Percentiles rank a stretch among this genome's conserved stretches.
Evolutionary conservation across 305 asterid genomes (phyloP).

Genomic region (Caryopteris hybrid): DNA sequence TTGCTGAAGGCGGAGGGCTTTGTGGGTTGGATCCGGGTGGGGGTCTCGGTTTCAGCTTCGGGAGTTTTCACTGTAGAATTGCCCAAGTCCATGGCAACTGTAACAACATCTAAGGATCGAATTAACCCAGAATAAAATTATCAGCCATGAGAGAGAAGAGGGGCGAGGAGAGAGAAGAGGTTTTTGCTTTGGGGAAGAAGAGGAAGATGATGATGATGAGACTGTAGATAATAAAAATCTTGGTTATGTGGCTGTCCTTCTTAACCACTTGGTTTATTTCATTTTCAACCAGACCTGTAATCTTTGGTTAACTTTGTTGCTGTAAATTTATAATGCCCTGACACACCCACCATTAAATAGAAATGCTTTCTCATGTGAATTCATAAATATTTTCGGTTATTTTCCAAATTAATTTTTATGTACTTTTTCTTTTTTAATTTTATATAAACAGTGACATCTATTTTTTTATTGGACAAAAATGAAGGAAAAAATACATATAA

Average conservation of each 20-base stretch:
- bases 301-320: constrained; percentile 20
- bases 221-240: constrained; percentile 62
- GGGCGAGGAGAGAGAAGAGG: background rate
- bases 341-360: background rate
- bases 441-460: background rate
- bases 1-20: constrained; percentile 50
- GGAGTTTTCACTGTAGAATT: constrained; percentile 51
- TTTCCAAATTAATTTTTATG: too few relatives aligned
- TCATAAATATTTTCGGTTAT: constrained; percentile 15
- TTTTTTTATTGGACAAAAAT: too few relatives aligned
- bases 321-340: constrained; percentile 3
- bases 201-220: constrained; percentile 30
- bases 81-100: constrained; percentile 50
- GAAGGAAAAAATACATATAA: too few relatives aligned
- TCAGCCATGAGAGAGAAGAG: background rate
- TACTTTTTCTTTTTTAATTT: background rate
- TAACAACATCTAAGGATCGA: constrained; percentile 27
- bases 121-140: background rate
- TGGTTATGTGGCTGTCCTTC: constrained; percentile 68
- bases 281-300: constrained; percentile 26
- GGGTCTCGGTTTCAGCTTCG: constrained; percentile 64
- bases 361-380: constrained; percentile 26
- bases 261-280: constrained; percentile 40
- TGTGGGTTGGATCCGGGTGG: constrained; percentile 55
- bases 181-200: constrained; percentile 5